A percentile compares a stretch with the other conserved stretches of the same genome.
Conservation (phyloP, 73 alveolate genomes). For the Tetrahymena borealis region DNA sequence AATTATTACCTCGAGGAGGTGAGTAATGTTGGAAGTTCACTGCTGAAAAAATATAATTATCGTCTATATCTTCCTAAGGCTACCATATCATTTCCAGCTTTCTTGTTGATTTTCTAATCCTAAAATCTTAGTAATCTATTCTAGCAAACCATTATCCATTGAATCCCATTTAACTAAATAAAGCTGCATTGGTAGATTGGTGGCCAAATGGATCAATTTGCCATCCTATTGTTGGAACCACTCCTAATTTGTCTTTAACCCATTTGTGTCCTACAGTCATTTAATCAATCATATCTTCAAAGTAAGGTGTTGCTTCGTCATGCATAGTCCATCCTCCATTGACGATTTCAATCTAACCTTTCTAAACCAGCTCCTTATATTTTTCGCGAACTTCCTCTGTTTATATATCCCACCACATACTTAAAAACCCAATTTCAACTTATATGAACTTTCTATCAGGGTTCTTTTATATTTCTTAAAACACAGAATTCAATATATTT, state of each 20-base stretch:
- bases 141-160: conserved; percentile 83
- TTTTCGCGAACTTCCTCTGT: conserved; percentile 49
- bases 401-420: conserved; percentile 78
- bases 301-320: conserved; percentile 87
- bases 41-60: conserved; percentile 51
- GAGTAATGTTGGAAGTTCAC: conserved; percentile 62
- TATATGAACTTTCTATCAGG: conserved; percentile 69
- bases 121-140: conserved; percentile 75
- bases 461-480: conserved; percentile 37
- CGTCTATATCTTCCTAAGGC: conserved; percentile 54
- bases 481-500: not conserved
- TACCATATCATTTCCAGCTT: conserved; percentile 76
- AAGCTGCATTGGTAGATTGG: conserved; percentile 74
- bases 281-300: conserved; percentile 73
- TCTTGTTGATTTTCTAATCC: conserved; percentile 60
- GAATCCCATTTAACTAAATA: conserved; percentile 84
- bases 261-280: conserved; percentile 82
- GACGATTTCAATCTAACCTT: conserved; percentile 73
- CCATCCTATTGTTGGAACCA: conserved; percentile 87
- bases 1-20: conserved; percentile 61
- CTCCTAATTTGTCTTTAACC: conserved; percentile 73
- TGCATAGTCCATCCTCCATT: conserved; percentile 87
- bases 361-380: conserved; percentile 60
- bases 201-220: conserved; percentile 97
- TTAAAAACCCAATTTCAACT: conserved; percentile 86